Base-by-base conservation (phyloP, 495 filamentous ascomycete species). In the Rhypophila decipiens region DNA sequence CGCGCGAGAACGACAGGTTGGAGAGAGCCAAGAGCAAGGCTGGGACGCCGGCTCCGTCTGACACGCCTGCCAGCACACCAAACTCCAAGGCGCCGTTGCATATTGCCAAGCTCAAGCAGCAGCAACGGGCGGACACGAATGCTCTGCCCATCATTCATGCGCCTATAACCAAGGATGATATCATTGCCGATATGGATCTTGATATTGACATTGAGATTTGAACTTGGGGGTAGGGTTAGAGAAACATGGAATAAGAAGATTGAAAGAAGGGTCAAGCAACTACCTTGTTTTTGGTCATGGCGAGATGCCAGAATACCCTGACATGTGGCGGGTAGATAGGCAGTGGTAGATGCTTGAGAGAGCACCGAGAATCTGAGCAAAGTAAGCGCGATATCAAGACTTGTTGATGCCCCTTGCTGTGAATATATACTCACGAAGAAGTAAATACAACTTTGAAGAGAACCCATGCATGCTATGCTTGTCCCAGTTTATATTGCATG, bases 121-220 rank as follows among this genome's bases (percentile, higher is more conserved):
- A 80, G 67, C 76, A 82, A 66, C 74, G 66, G 21, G 58, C 63
- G 42, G 75, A 78, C 51, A 73, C 70, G 52, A 78, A 73, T 27
- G 83, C 83, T 5, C 65, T 86, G 48, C 75, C 79, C 1, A 75
- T 76, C 29, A 83, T 90, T 47, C 75, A 81, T 39, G 78, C 82
- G 57, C 82, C 84, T 17, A 78, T 90, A 43, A 85, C 82, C 67
- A 86, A 90, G 46, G 88, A 94, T 53, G 87, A 91, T 60, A 84
- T 89, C 51, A 88, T 94, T 58, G 87, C 83, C 0, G 76, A 82
- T 12, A 66, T 91, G 61, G 87, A 91, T 63, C 64, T 94, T 50
- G 88, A 85, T 10, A 86, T 93, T 55, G 87, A 93, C 46, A 80
- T 88, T 47, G 83, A 88, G 21, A 86, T 88, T 46, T 27, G 43